Evolutionary conservation across 139 green algal species (phyloP).

Genomic region (Micractinium conductrix): DNA sequence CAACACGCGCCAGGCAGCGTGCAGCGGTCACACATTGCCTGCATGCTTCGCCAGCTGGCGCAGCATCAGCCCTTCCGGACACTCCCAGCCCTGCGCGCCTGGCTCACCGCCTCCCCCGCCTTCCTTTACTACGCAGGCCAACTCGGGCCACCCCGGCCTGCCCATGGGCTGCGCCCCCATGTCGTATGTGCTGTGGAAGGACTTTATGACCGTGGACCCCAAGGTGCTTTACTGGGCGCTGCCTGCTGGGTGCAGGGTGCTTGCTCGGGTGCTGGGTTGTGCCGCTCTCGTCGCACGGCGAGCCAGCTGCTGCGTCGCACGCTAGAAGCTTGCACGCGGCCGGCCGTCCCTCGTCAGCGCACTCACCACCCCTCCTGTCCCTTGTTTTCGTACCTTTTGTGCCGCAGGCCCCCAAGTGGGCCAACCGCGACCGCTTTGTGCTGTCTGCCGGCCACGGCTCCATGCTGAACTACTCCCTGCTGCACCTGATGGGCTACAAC

Average conservation of each 20-base stretch:
- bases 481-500: slow-evolving; percentile 96
- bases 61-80: too few relatives aligned
- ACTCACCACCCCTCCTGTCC: too few relatives aligned
- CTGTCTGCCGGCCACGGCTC: slow-evolving; percentile 98
- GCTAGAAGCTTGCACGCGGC: too few relatives aligned
- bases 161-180: slow-evolving; percentile 98
- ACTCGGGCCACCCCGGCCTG: slow-evolving; percentile 95
- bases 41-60: too few relatives aligned
- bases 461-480: slow-evolving; percentile 99
- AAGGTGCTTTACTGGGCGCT: slow-evolving; percentile 76
- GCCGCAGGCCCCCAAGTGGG: slow-evolving; percentile 80
- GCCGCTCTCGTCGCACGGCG: too few relatives aligned
- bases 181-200: slow-evolving; percentile 96
- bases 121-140: slow-evolving; percentile 74
- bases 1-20: too few relatives aligned
- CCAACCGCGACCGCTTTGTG: slow-evolving; percentile 98
- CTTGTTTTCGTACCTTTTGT: background rate
- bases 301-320: too few relatives aligned
- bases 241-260: too few relatives aligned
- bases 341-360: too few relatives aligned
- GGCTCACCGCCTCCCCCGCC: slow-evolving; percentile 39
- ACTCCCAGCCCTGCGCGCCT: background rate
- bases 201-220: slow-evolving; percentile 96
- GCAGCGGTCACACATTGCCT: too few relatives aligned
- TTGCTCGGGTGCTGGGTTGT: too few relatives aligned